phyloP scores from a whole-genome alignment of 2,329 filamentous ascomycete species.

The Metarhizium brunneum region DNA sequence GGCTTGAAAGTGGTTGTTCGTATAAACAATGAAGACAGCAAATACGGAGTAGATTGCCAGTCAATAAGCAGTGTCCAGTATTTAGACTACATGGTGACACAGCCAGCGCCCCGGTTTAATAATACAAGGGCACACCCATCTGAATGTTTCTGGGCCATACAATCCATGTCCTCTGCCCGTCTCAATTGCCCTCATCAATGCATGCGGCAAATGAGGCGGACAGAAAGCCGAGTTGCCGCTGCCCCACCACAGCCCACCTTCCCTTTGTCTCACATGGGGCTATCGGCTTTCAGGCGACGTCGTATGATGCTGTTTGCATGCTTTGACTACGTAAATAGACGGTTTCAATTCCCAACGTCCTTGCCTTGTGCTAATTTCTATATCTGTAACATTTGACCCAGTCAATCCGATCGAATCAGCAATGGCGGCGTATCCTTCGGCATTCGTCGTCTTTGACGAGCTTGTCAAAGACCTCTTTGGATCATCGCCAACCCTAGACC shows the following conservation, averaged over 20 bases:
- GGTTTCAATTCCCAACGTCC: neutral
- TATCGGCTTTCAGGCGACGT: neutral
- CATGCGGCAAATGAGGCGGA: neutral
- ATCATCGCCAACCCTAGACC: slow-evolving; percentile 21
- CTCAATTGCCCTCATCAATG: neutral
- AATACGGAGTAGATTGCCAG: too few species aligned
- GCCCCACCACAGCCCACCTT: neutral
- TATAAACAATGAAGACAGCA: too few species aligned
- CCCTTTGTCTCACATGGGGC: too few species aligned
- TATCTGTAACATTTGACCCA: neutral
- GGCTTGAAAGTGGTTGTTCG: too few species aligned
- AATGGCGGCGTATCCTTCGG: neutral
- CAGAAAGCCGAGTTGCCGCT: neutral
- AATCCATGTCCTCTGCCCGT: neutral
- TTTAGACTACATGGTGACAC: neutral
- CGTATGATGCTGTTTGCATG: too few species aligned
- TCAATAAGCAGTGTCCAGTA: too few species aligned
- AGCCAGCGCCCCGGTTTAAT: neutral
- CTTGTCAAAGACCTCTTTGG: slow-evolving; percentile 22
- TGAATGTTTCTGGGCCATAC: neutral
- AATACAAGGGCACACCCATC: neutral
- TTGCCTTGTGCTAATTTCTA: neutral
- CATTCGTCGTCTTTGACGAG: slow-evolving; percentile 7
- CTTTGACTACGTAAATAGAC: too few species aligned
- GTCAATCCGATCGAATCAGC: neutral